Percentiles rank a stretch among this genome's conserved stretches.
These are phyloP conservation scores for Apiospora marii DNA, from an alignment of 2,329 filamentous ascomycete species.

Conservation along the genomic window DNA sequence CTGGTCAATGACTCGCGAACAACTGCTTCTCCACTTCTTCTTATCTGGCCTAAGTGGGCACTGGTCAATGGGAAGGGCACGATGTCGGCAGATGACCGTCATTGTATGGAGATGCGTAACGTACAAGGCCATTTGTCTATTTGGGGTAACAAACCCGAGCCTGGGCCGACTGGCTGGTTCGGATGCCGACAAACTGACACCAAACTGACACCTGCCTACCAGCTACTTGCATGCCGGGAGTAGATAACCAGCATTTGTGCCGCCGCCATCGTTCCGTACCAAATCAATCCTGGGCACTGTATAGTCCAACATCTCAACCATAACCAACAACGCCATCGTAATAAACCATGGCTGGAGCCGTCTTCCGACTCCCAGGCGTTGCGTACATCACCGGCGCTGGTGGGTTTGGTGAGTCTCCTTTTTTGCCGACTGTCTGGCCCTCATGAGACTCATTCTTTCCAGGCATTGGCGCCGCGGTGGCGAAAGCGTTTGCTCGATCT, in stretches of 20 bases:
- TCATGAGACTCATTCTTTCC: neutral
- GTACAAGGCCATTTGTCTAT: conserved; percentile 8
- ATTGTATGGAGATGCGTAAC: conserved; percentile 18
- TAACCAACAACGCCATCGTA: neutral
- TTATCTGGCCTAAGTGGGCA: conserved; percentile 20
- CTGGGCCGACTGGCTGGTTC: conserved; percentile 5
- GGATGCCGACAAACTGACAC: neutral
- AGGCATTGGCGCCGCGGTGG: conserved; percentile 65
- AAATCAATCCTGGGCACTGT: neutral
- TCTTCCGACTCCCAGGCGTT: conserved; percentile 50
- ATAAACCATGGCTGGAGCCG: conserved; percentile 29
- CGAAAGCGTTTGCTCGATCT: conserved; percentile 56
- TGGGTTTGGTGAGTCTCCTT: conserved; percentile 49
- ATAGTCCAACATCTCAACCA: neutral
- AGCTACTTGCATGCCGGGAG: neutral
- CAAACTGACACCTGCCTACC: neutral
- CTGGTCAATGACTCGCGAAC: conserved; percentile 10
- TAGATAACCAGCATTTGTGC: conserved; percentile 2
- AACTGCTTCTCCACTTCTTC: conserved; percentile 21
- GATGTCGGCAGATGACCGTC: conserved; percentile 18
- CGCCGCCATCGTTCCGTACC: neutral
- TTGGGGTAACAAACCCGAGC: conserved; percentile 14
- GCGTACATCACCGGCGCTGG: conserved; percentile 57
- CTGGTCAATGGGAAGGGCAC: conserved; percentile 15
- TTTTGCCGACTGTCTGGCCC: neutral